Evolutionary conservation across 495 filamentous ascomycete species (phyloP).

Genomic region (Tuber umbilicatum): DNA sequence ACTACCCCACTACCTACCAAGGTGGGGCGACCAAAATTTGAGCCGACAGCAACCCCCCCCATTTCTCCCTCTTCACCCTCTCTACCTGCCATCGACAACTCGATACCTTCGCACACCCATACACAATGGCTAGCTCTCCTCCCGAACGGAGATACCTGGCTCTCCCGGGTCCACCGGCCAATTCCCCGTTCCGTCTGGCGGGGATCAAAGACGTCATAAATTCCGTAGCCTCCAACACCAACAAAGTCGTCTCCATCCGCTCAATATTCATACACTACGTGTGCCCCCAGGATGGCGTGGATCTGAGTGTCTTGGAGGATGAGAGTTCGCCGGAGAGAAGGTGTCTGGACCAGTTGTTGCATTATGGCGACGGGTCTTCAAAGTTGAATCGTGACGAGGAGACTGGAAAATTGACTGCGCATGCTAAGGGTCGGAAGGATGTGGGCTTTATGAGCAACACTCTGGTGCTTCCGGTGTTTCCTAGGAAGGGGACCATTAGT

Average conservation of each 20-base stretch:
- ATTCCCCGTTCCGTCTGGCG: conserved; percentile 51
- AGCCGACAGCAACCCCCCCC: not conserved
- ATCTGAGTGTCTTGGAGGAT: conserved; percentile 41
- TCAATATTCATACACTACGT: conserved; percentile 64
- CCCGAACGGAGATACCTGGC: conserved; percentile 44
- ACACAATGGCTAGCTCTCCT: conserved; percentile 23
- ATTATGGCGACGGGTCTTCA: conserved; percentile 51
- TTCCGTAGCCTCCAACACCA: conserved; percentile 45
- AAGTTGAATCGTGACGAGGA: conserved; percentile 45
- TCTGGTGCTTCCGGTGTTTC: conserved; percentile 59
- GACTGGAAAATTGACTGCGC: conserved; percentile 45
- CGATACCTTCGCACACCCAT: not conserved
- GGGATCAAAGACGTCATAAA: conserved; percentile 44
- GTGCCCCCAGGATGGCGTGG: conserved; percentile 43
- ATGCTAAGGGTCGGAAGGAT: conserved; percentile 41
- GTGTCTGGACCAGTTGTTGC: conserved; percentile 56
- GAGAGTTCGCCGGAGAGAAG: conserved; percentile 43
- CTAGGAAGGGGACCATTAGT: conserved; percentile 75
- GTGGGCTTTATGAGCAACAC: not conserved
- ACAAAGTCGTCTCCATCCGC: conserved; percentile 53
- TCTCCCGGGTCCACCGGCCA: conserved; percentile 51
- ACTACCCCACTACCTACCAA: not conserved
- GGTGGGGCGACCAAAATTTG: not conserved
- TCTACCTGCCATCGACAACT: not conserved
- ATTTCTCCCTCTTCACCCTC: not conserved